Evolutionary conservation across 2,329 filamentous ascomycete genomes (phyloP).

Genomic region (Alternaria arborescens): DNA sequence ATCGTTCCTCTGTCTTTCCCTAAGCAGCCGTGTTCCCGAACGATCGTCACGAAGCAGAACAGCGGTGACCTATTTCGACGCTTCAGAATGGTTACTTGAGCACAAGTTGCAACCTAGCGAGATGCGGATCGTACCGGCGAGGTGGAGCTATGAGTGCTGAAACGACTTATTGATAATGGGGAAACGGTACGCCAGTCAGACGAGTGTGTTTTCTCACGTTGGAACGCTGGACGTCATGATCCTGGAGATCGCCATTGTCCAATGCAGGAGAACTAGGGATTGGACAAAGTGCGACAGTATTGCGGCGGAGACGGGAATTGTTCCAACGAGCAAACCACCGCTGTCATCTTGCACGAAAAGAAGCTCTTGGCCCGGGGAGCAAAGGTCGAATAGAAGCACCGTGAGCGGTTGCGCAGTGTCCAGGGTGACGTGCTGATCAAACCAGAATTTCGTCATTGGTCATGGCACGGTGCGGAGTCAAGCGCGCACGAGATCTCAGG

Average conservation of each 20-base stretch:
- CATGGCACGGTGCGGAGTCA: conserved; percentile 8
- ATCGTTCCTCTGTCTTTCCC: conserved; percentile 4
- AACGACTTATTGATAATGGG: conserved; percentile 18
- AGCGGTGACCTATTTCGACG: conserved; percentile 26
- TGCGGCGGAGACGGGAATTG: conserved; percentile 14
- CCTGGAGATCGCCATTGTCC: conserved; percentile 30
- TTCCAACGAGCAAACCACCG: conserved; percentile 1
- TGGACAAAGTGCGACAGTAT: conserved; percentile 12
- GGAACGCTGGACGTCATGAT: conserved; percentile 32
- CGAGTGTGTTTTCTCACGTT: conserved; percentile 17
- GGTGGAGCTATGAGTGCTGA: conserved; percentile 18
- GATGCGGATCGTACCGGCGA: conserved; percentile 23
- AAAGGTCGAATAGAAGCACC: conserved; percentile 22
- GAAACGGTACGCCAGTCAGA: conserved; percentile 21
- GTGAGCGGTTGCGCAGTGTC: conserved; percentile 18
- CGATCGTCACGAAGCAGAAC: conserved; percentile 32
- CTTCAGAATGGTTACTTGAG: background rate
- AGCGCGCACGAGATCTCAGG: background rate
- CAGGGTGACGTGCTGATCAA: conserved; percentile 32
- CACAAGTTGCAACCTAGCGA: conserved; percentile 17
- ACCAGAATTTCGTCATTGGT: conserved; percentile 24
- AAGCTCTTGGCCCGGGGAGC: conserved; percentile 22
- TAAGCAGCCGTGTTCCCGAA: conserved; percentile 19
- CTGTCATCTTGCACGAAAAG: conserved; percentile 9
- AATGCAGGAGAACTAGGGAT: conserved; percentile 14